Conservation (phyloP, 345 rosid genomes). For the Hirschfeldia incana region DNA sequence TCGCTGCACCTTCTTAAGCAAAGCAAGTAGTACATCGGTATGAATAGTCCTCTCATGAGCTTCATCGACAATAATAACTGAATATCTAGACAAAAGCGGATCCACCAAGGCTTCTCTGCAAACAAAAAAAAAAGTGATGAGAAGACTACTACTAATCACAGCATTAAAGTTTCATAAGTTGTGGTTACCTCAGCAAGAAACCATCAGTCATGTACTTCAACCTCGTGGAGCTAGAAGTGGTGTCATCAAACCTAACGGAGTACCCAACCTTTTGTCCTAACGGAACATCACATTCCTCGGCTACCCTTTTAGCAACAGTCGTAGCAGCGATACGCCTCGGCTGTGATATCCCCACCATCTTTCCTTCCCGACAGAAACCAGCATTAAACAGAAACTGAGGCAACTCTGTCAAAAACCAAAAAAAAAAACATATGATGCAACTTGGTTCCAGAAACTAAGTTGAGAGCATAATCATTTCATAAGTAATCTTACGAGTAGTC, state of each 20-base stretch:
- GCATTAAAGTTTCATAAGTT: neutral
- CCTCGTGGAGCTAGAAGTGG: constrained; percentile 65
- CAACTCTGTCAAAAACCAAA: constrained; percentile 47
- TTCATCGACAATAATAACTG: constrained; percentile 83
- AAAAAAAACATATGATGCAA: neutral
- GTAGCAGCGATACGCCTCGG: constrained; percentile 96
- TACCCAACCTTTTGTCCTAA: constrained; percentile 88
- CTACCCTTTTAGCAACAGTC: constrained; percentile 85
- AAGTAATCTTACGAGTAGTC: constrained; percentile 71
- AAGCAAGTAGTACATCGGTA: constrained; percentile 86
- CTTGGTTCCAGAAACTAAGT: neutral
- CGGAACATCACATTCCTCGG: constrained; percentile 76
- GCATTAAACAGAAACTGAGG: constrained; percentile 77
- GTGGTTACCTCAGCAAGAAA: constrained; percentile 61
- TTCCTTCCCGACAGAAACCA: constrained; percentile 79
- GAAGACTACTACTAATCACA: neutral
- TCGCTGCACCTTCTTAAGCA: constrained; percentile 72
- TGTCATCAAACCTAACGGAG: constrained; percentile 82
- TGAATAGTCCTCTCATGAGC: constrained; percentile 96
- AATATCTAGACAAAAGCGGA: constrained; percentile 79
- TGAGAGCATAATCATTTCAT: neutral
- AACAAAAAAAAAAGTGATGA: neutral
- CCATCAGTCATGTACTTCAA: constrained; percentile 98
- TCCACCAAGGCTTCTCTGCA: constrained; percentile 86
- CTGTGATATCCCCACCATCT: constrained; percentile 75